Evolutionary conservation across 2,329 filamentous ascomycete species (phyloP).

Genomic region (Knufia petricola): DNA sequence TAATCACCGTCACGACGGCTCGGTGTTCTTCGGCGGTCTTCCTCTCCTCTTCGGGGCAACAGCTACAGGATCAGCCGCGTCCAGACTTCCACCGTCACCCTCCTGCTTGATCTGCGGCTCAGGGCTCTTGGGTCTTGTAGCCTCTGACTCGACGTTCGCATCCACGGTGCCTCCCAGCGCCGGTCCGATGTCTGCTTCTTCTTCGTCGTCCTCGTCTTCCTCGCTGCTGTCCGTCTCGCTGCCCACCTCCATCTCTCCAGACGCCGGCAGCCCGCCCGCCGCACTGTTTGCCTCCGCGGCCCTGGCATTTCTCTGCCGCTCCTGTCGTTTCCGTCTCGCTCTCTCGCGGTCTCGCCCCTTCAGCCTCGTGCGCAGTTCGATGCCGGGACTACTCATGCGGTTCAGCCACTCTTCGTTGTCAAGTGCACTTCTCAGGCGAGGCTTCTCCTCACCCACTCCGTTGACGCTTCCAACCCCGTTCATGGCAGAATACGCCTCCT

Average conservation of each 20-base stretch:
- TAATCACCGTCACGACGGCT: no score
- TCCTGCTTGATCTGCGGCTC: conserved; percentile 36
- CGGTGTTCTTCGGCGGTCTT: conserved; percentile 23
- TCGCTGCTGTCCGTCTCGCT: conserved; percentile 15
- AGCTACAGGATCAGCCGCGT: conserved; percentile 22
- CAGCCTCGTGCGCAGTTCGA: conserved; percentile 24
- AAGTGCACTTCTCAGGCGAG: conserved; percentile 46
- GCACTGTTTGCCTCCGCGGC: neutral
- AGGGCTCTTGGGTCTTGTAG: conserved; percentile 27
- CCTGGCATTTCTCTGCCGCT: neutral
- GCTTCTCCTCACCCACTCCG: conserved; percentile 36
- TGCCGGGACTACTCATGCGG: conserved; percentile 48
- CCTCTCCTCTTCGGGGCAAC: conserved; percentile 7
- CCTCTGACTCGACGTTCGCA: conserved; percentile 26
- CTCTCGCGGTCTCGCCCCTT: conserved; percentile 22
- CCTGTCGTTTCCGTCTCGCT: conserved; percentile 19
- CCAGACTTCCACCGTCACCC: conserved; percentile 25
- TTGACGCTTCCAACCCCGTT: conserved; percentile 67
- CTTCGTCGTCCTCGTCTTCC: conserved; percentile 36
- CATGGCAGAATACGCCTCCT: conserved; percentile 49
- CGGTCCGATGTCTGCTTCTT: conserved; percentile 22
- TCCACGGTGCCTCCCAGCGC: neutral
- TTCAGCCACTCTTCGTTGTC: conserved; percentile 53
- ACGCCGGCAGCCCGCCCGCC: neutral
- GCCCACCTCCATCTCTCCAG: neutral